phyloP scores from a whole-genome alignment of 768 basidiomycete species.

The Tylopilus subfusipes region DNA sequence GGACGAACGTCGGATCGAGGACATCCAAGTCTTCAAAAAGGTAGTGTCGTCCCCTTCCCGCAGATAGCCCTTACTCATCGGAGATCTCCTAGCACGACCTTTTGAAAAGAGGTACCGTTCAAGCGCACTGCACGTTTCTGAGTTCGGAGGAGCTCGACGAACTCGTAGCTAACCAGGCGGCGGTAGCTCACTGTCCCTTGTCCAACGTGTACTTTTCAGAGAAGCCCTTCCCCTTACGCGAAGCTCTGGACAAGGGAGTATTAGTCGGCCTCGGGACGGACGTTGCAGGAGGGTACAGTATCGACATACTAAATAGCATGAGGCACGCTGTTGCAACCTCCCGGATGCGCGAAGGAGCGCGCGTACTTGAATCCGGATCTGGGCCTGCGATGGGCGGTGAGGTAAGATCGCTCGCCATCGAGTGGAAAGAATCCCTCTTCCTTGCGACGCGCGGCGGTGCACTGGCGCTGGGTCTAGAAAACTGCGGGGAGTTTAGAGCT shows the following conservation, averaged over 20 bases:
- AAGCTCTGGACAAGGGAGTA: slow-evolving; percentile 62
- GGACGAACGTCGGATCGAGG: slow-evolving; percentile 54
- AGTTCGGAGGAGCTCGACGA: slow-evolving; percentile 45
- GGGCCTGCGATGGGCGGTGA: not conserved
- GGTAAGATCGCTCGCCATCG: slow-evolving; percentile 44
- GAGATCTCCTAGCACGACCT: slow-evolving; percentile 46
- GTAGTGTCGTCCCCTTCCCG: slow-evolving; percentile 35
- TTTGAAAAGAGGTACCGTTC: slow-evolving; percentile 62
- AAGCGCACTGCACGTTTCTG: slow-evolving; percentile 90
- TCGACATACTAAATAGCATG: slow-evolving; percentile 79
- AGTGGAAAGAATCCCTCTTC: slow-evolving; percentile 81
- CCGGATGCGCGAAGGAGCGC: slow-evolving; percentile 59
- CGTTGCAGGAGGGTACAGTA: slow-evolving; percentile 80
- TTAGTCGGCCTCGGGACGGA: slow-evolving; percentile 82
- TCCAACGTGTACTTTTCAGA: slow-evolving; percentile 87
- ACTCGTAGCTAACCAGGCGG: slow-evolving; percentile 48
- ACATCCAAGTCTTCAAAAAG: slow-evolving; percentile 72
- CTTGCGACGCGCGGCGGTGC: slow-evolving; percentile 82
- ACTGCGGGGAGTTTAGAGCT: slow-evolving; percentile 50
- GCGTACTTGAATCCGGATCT: slow-evolving; percentile 25
- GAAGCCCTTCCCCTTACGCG: slow-evolving; percentile 62
- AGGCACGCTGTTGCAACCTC: slow-evolving; percentile 71
- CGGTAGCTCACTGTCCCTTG: slow-evolving; percentile 84
- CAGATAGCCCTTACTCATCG: slow-evolving; percentile 5
- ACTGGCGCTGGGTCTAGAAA: slow-evolving; percentile 56